Percentiles rank a stretch among this genome's conserved stretches.
phyloP scores from a whole-genome alignment of 306 rosid genomes.

The Cercis canadensis region DNA sequence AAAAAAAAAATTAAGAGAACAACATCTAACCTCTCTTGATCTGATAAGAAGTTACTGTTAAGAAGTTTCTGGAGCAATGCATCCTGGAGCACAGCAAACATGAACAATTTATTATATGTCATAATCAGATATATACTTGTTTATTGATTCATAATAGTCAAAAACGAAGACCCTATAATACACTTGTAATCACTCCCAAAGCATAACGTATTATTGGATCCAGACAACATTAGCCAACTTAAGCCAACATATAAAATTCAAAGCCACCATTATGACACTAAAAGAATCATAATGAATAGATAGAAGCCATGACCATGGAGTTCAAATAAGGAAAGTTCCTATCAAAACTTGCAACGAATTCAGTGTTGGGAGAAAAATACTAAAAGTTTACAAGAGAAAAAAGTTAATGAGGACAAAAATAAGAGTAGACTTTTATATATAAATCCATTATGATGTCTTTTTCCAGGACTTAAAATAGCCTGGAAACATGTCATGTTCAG shows the following conservation, averaged over 20 bases:
- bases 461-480: slow-evolving; percentile 25
- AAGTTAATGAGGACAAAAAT: background rate
- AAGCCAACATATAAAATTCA: slow-evolving; percentile 17
- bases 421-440: background rate
- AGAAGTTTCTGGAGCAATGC: slow-evolving; percentile 85
- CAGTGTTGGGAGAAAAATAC: background rate
- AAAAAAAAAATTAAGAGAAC: slow-evolving; percentile 7
- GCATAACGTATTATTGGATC: background rate
- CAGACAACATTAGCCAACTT: slow-evolving; percentile 18
- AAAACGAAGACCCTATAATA: slow-evolving; percentile 7
- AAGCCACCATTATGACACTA: slow-evolving; percentile 4
- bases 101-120: slow-evolving; percentile 5
- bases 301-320: background rate
- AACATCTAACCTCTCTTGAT: slow-evolving; percentile 77
- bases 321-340: slow-evolving; percentile 6
- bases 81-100: slow-evolving; percentile 65
- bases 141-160: slow-evolving; percentile 18
- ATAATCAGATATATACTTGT: slow-evolving; percentile 16
- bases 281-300: slow-evolving; percentile 1
- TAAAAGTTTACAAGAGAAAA: slow-evolving; percentile 2
- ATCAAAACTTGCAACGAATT: slow-evolving; percentile 1
- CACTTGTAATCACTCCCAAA: no score
- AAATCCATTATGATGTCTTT: slow-evolving; percentile 1
- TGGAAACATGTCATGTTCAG: no score
- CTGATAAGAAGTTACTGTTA: slow-evolving; percentile 61